phyloP scores from a whole-genome alignment of 2,329 filamentous ascomycete genomes.

The Fusarium proliferatum region DNA sequence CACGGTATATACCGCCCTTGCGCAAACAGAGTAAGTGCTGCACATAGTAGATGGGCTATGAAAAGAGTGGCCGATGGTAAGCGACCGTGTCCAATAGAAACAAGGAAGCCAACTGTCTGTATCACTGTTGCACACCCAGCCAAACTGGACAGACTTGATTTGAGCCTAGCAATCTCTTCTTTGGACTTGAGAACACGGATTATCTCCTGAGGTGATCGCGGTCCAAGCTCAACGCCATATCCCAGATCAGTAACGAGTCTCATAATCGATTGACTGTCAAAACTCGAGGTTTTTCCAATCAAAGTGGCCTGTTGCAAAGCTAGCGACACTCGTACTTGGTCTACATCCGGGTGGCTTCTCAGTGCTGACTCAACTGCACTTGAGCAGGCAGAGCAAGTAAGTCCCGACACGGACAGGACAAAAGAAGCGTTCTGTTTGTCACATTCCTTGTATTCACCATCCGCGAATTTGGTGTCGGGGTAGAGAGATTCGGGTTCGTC shows the following conservation, averaged over 20 bases:
- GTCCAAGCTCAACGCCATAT: not conserved
- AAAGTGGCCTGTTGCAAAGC: not conserved
- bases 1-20: not conserved
- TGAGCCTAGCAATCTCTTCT: not conserved
- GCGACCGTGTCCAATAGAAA: not conserved
- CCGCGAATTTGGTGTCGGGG: rapidly evolving
- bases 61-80: not conserved
- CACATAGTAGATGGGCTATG: not conserved
- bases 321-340: not conserved
- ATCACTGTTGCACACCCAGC: not conserved
- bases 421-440: rapidly evolving
- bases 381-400: not conserved
- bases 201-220: not conserved
- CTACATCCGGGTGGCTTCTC: not conserved
- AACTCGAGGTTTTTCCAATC: not conserved
- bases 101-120: not conserved
- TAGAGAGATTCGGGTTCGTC: not conserved
- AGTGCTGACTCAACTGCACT: not conserved
- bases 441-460: rapidly evolving
- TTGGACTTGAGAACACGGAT: not conserved
- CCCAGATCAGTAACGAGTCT: not conserved
- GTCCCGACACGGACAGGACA: not conserved
- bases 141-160: not conserved
- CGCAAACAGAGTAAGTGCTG: not conserved
- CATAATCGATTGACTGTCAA: not conserved